A percentile compares a stretch with the other conserved stretches of the same genome.
These are phyloP conservation scores for Solanum tarapatanum DNA, from an alignment of 257 asterid genomes.

Conservation along the genomic window DNA sequence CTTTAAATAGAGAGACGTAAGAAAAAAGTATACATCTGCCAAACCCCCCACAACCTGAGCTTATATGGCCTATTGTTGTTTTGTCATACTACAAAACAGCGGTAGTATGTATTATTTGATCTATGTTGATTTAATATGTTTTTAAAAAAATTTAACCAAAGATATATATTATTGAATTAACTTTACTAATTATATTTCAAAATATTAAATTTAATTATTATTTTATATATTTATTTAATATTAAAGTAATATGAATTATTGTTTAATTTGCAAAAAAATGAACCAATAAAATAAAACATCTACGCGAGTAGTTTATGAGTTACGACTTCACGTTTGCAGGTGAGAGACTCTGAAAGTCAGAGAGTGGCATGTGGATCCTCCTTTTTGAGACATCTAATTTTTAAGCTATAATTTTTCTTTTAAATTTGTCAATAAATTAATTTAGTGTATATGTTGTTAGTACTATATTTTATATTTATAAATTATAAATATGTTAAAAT, in stretches of 20 bases:
- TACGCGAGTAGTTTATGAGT: neutral
- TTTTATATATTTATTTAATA: no score
- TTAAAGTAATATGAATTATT: no score
- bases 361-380: constrained; percentile 2
- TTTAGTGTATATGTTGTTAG: no score
- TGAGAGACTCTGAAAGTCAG: neutral
- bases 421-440: no score
- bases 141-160: no score
- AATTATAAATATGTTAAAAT: no score
- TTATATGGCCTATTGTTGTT: neutral
- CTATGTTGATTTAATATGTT: neutral
- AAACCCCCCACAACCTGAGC: constrained; percentile 13
- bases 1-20: neutral
- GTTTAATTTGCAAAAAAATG: neutral
- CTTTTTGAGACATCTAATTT: neutral
- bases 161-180: no score
- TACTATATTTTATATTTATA: no score
- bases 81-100: neutral
- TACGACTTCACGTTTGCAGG: constrained; percentile 2
- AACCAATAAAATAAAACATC: neutral
- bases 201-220: no score
- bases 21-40: constrained; percentile 33
- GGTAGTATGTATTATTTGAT: no score
- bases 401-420: neutral
- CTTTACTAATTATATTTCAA: accelerated